phyloP scores from a whole-genome alignment of 2,329 filamentous ascomycete species.

The Colletotrichum spaethianum region DNA sequence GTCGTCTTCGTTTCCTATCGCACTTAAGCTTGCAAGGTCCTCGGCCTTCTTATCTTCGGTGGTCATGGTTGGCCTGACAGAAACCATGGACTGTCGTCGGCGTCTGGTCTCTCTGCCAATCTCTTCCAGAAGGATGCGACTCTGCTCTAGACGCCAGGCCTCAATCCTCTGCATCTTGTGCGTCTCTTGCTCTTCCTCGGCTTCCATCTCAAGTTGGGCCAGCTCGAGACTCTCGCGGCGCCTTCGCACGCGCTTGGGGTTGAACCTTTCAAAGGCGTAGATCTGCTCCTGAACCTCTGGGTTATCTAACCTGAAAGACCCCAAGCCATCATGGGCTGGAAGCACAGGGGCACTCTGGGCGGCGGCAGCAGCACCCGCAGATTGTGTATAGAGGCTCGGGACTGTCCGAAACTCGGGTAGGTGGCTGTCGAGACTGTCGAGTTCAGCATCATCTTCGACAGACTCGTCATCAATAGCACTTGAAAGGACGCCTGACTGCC shows the following conservation, averaged over 20 bases:
- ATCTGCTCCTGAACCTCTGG: conserved; percentile 83
- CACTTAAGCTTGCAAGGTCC: conserved; percentile 49
- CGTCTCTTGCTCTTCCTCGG: conserved; percentile 71
- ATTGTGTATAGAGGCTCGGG: conserved; percentile 57
- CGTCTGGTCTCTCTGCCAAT: conserved; percentile 87
- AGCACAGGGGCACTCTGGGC: conserved; percentile 78
- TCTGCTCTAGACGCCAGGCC: conserved; percentile 92
- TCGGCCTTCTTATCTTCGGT: conserved; percentile 49
- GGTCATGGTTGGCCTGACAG: conserved; percentile 53
- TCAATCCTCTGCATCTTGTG: conserved; percentile 90
- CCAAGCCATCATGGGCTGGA: conserved; percentile 93
- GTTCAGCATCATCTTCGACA: conserved; percentile 79
- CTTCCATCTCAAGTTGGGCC: conserved; percentile 65
- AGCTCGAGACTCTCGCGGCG: conserved; percentile 68
- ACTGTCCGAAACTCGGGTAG: conserved; percentile 87
- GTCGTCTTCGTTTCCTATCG: conserved; percentile 48
- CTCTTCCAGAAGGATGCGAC: conserved; percentile 85
- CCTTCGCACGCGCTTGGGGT: conserved; percentile 76
- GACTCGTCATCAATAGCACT: conserved; percentile 53
- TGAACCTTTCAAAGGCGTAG: conserved; percentile 90
- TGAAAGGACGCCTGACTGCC: conserved; percentile 55
- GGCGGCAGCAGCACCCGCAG: conserved; percentile 61
- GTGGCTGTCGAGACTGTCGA: conserved; percentile 94
- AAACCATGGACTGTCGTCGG: conserved; percentile 74
- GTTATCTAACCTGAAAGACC: conserved; percentile 81